Evolutionary conservation across 1,139 yeast species (phyloP), one percentile per base, ranked within the genome.

Genomic region (Kurtzmaniella quercitrusa): DNA sequence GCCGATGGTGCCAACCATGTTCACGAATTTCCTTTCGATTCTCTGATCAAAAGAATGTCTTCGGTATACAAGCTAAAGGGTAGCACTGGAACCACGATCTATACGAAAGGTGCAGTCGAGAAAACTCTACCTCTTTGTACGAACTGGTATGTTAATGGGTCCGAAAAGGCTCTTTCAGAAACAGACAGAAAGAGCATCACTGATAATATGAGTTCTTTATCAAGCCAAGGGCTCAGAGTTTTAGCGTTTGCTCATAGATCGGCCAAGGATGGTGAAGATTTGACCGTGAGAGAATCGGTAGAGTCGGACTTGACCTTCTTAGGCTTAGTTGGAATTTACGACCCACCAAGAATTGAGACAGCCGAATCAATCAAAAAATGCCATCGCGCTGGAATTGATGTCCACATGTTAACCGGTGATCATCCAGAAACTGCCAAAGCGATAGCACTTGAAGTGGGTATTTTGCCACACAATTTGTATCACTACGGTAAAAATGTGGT

Each of bases 361-460:
- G 80, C 83, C 14, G 74, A 68, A 9, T 80, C 88, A 3, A 94
- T 86, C 33, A 74, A 74, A 51, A 62, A 68, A 50, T 85, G 93
- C 57, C 91, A 84, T 56, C 67, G 61, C 39, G 94, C 94, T 17
- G 94, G 94, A 43, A 82, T 86, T 51, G 81, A 82, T 52, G 94
- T 86, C 38, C 89, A 82, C 53, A 86, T 86, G 94, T 77, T 86
- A 42, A 86, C 94, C 20, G 94, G 95, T 51, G 94, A 86, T 57
- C 93, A 84, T 56, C 88, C 88, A 3, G 85, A 86, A 36, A 86
- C 95, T 38, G 95, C 94, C 19, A 70, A 74, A 45, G 89, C 93
- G 2, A 85, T 85, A 65, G 93, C 95, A 11, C 84, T 80, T 57
- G 91, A 86, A 61, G 95, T 87, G 36, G 96, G 95, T 17, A 84